phyloP scores from a whole-genome alignment of 371 early-diverging fungal species.

The Mortierella sp. region DNA sequence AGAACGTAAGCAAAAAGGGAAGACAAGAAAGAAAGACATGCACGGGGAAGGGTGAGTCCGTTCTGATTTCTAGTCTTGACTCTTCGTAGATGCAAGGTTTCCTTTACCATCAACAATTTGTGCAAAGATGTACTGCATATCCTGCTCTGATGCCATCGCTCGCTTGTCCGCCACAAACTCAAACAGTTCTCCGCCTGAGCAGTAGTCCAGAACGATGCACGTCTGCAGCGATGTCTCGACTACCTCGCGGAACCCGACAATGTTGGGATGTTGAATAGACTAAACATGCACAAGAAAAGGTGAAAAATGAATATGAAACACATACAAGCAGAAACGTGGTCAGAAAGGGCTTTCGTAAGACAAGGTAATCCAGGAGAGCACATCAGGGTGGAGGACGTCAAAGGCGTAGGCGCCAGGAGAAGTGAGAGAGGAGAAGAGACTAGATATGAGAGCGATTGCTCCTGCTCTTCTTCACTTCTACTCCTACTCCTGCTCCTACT shows the following conservation, averaged over 20 bases:
- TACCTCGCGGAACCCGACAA: conserved; percentile 77
- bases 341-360: conserved; percentile 7
- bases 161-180: conserved; percentile 64
- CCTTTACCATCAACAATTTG: conserved; percentile 47
- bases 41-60: neutral
- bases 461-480: neutral
- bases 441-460: neutral
- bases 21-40: too few species aligned
- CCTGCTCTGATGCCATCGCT: conserved; percentile 39
- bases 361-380: conserved; percentile 3
- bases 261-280: conserved; percentile 74
- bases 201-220: conserved; percentile 75
- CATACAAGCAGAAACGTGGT: conserved; percentile 12
- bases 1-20: too few species aligned
- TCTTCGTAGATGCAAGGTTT: neutral
- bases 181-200: conserved; percentile 74
- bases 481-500: conserved; percentile 28
- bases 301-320: neutral
- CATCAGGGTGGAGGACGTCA: neutral
- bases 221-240: conserved; percentile 73
- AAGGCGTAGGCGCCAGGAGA: neutral
- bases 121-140: conserved; percentile 38
- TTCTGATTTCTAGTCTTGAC: neutral
- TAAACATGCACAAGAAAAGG: too few species aligned
- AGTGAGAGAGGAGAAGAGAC: conserved; percentile 3